Conservation (phyloP, 164 flowering plant species). For the Annona cherimola region DNA sequence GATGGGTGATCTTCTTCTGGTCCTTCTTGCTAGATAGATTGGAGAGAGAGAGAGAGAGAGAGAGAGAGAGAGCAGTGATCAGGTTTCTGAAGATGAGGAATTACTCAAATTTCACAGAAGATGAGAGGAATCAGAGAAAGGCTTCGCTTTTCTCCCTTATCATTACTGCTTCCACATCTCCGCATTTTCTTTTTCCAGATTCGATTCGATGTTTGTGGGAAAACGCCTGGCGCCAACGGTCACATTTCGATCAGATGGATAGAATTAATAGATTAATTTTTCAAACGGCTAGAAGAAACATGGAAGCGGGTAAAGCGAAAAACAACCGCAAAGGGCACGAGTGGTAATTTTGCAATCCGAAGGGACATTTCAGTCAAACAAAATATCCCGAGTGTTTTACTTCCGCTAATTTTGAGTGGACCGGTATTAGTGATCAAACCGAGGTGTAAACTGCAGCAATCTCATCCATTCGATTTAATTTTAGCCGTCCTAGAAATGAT, state of each 20-base stretch:
- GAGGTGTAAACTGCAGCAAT: no score
- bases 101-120: background rate
- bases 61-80: conserved; percentile 13
- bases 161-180: background rate
- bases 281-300: background rate
- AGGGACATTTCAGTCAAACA: background rate
- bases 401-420: no score
- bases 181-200: conserved; percentile 6
- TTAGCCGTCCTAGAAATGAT: no score
- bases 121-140: background rate
- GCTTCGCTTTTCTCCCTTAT: background rate
- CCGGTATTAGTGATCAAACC: no score
- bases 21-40: background rate
- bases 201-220: conserved; percentile 8
- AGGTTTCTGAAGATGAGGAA: background rate
- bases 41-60: conserved; percentile 3
- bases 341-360: background rate
- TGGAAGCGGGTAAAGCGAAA: background rate
- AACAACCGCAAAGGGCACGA: background rate
- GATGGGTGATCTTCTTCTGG: background rate
- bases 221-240: conserved; percentile 15
- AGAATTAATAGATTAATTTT: background rate
- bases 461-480: no score
- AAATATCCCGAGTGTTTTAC: background rate
- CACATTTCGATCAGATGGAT: conserved; percentile 3